Evolutionary conservation across 441 rosid genomes (phyloP), one percentile per base, ranked within the genome.

Genomic region (Euphorbia schlechtendalii): DNA sequence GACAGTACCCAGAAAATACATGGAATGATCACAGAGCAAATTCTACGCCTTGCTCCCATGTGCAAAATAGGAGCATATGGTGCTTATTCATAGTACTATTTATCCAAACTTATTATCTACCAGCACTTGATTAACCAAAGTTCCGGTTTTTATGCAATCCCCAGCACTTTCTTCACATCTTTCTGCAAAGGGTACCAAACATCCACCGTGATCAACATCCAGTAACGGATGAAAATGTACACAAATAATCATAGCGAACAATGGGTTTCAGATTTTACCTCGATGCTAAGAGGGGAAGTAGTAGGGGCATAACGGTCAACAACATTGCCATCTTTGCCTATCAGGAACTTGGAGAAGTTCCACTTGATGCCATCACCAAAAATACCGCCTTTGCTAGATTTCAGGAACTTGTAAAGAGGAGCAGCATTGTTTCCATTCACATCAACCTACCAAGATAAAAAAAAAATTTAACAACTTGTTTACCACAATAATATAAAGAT

Each of bases 311-410:
- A 90, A 60, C 98, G 81, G 49, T 84, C 86, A 18, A 86, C 90
- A 15, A 86, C 90, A 68, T 84, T 82, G 51, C 97, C 99, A 64
- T 86, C 83, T 76, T 80, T 89, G 59, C 85, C 80, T 3, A 86
- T 89, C 70, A 94, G 77, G 74, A 94, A 90, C 75, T 94, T 94
- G 22, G 97, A 81, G 56, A 94, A 93, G 69, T 94, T 94, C 99
- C 97, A 94, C 71, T 90, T 94, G 59, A 94, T 86, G 65, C 81
- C 73, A 43, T 90, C 92, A 32, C 89, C 93, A 14, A 89, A 79
- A 28, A 70, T 52, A 54, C 99, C 97, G 1, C 96, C 93, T 78
- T 87, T 87, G 77, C 88, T 80, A 15, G 89, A 79, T 77, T 94
- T 90, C 36, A 94, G 76, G 78, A 84, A 94, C 78, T 86, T 84